A percentile compares a stretch with the other conserved stretches of the same genome.
These are phyloP conservation scores for Cladochytrium replicatum DNA, from an alignment of 192 early-diverging fungal species.

Conservation along the genomic window DNA sequence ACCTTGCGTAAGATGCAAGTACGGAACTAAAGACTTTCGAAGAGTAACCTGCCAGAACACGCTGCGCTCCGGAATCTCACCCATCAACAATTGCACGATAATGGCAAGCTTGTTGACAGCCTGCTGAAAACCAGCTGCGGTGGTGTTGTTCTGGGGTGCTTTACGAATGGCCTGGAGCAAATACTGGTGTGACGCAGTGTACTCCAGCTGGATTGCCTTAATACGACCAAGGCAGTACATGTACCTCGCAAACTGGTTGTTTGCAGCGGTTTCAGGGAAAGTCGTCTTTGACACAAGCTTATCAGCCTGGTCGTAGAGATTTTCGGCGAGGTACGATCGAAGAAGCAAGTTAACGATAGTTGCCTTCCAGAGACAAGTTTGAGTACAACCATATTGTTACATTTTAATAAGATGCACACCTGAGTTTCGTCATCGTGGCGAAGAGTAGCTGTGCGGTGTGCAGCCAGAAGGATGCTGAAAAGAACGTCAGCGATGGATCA, in stretches of 20 bases:
- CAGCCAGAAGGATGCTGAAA: conserved; percentile 59
- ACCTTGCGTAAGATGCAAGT: conserved; percentile 90
- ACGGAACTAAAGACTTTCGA: conserved; percentile 77
- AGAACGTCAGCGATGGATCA: not conserved
- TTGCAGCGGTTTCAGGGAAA: conserved; percentile 84
- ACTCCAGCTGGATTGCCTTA: conserved; percentile 97
- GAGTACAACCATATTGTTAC: conserved; percentile 2
- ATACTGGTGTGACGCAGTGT: conserved; percentile 79
- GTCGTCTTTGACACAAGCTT: conserved; percentile 82
- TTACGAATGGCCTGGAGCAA: conserved; percentile 93
- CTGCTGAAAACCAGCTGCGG: conserved; percentile 95
- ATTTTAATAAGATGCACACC: conserved; percentile 17
- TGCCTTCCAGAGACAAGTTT: conserved; percentile 36
- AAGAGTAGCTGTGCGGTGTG: conserved; percentile 85
- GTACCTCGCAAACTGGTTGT: conserved; percentile 89
- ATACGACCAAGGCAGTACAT: conserved; percentile 93
- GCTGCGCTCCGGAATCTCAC: conserved; percentile 93
- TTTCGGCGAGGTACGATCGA: conserved; percentile 87
- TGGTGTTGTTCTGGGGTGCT: conserved; percentile 68
- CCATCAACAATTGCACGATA: conserved; percentile 96
- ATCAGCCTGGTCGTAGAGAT: conserved; percentile 96
- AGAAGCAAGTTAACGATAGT: conserved; percentile 85
- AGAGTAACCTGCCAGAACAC: conserved; percentile 83
- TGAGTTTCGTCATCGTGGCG: conserved; percentile 84
- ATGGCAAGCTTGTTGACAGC: conserved; percentile 89